phyloP scores from a whole-genome alignment of 768 basidiomycete genomes.

The Tulasnella sp. region DNA sequence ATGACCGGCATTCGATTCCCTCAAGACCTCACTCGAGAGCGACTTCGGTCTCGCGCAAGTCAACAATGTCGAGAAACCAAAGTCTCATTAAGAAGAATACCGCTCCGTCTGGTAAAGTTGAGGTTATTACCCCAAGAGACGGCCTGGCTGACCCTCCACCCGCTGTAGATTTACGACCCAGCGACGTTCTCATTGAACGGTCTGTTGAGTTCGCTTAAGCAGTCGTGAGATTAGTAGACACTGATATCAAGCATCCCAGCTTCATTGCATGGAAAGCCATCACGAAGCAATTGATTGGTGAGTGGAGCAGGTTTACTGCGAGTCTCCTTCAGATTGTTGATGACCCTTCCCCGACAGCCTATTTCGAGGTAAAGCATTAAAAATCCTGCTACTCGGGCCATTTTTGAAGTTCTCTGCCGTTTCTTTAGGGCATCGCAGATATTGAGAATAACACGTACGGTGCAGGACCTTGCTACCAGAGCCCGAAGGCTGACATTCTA shows the following conservation, averaged over 20 bases:
- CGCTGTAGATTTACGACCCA: constrained; percentile 68
- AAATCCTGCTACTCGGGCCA: neutral
- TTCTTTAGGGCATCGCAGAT: constrained; percentile 58
- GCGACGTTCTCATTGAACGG: constrained; percentile 92
- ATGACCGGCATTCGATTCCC: constrained; percentile 23
- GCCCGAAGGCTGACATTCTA: neutral
- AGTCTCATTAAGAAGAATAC: constrained; percentile 94
- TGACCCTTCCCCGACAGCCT: neutral
- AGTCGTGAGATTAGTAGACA: neutral
- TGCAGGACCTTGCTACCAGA: neutral
- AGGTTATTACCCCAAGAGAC: neutral
- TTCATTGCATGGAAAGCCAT: constrained; percentile 95
- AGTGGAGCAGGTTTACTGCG: constrained; percentile 9
- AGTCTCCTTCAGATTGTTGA: neutral
- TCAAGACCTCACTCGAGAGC: constrained; percentile 49
- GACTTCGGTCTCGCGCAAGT: constrained; percentile 64
- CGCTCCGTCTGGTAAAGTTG: constrained; percentile 51
- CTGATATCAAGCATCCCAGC: constrained; percentile 32
- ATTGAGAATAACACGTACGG: constrained; percentile 80
- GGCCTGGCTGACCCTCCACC: neutral
- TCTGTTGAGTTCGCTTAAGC: constrained; percentile 23
- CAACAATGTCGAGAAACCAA: constrained; percentile 72
- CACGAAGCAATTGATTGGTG: constrained; percentile 83
- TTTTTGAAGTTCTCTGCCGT: neutral
- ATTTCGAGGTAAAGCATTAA: constrained; percentile 14